Conservation (phyloP, 2,329 filamentous ascomycete genomes). For the Neofusicoccum umdonicola region DNA sequence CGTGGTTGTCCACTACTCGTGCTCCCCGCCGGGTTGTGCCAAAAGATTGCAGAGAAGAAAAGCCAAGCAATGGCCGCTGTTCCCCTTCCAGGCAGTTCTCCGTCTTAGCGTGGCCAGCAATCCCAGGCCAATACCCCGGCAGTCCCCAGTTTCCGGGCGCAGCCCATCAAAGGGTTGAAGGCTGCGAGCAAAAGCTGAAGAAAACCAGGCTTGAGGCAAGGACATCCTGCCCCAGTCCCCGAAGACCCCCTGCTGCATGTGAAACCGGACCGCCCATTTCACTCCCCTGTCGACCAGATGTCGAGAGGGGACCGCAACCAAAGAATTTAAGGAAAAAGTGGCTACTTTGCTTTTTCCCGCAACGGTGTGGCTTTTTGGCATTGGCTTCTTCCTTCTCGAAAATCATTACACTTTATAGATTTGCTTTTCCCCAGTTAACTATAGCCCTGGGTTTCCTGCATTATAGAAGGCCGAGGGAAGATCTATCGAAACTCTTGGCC, state of each 20-base stretch:
- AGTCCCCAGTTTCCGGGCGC: not conserved
- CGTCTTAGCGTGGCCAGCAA: not conserved
- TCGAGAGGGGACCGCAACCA: not conserved
- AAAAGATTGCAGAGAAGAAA: not conserved
- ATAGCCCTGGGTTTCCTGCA: not conserved
- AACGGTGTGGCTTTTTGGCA: not conserved
- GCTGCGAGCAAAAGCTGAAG: not conserved
- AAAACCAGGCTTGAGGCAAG: not conserved
- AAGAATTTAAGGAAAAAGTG: not conserved
- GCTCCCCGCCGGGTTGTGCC: not conserved
- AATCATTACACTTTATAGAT: not conserved
- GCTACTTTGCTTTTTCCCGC: not conserved
- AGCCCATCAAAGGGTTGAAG: not conserved
- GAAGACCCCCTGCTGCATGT: not conserved
- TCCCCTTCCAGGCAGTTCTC: not conserved
- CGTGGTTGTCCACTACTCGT: not conserved
- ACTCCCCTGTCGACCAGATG: not conserved
- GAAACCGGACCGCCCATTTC: not conserved
- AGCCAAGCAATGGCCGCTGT: not conserved
- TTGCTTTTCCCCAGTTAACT: not conserved
- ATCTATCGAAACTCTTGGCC: not conserved
- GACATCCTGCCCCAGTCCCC: not conserved
- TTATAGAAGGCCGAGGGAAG: not conserved
- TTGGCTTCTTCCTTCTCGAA: not conserved
- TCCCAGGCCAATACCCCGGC: not conserved